Evolutionary conservation across 805 yeast genomes (phyloP).

Genomic region (Sugiyamaella lignohabitans): DNA sequence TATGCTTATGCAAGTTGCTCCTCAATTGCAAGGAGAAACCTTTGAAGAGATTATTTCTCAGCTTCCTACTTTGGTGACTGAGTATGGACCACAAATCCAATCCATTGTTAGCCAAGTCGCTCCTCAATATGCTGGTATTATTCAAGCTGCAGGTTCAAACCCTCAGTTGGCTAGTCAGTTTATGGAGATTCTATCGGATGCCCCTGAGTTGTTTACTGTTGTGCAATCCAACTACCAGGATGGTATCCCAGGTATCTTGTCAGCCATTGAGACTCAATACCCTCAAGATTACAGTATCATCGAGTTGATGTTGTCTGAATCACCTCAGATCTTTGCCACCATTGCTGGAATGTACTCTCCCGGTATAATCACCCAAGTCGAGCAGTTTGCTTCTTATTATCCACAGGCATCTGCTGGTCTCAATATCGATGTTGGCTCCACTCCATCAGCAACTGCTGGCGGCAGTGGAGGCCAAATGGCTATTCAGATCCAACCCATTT

Average conservation of each 20-base stretch:
- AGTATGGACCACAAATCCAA: neutral
- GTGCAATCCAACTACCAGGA: neutral
- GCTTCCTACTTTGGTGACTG: neutral
- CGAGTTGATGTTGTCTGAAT: too few relatives aligned
- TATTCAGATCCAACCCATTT: too few relatives aligned
- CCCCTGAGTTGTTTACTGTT: neutral
- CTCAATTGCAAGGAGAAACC: neutral
- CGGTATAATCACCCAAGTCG: too few relatives aligned
- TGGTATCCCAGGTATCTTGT: neutral
- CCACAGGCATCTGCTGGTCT: too few relatives aligned
- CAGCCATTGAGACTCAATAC: neutral
- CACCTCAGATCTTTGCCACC: too few relatives aligned
- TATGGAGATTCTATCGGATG: neutral
- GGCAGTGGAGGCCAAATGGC: too few relatives aligned
- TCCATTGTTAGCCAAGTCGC: neutral
- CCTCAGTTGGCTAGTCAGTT: neutral
- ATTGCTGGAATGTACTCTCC: too few relatives aligned
- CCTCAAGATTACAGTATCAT: too few relatives aligned
- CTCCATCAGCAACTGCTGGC: too few relatives aligned
- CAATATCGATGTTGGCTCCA: too few relatives aligned
- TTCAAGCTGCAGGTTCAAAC: neutral
- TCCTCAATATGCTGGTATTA: neutral
- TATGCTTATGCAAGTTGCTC: neutral
- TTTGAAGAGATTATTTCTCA: too few relatives aligned
- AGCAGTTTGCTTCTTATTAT: too few relatives aligned